phyloP scores from a whole-genome alignment of 2,329 filamentous ascomycete species.

The Colletotrichum tabaci region DNA sequence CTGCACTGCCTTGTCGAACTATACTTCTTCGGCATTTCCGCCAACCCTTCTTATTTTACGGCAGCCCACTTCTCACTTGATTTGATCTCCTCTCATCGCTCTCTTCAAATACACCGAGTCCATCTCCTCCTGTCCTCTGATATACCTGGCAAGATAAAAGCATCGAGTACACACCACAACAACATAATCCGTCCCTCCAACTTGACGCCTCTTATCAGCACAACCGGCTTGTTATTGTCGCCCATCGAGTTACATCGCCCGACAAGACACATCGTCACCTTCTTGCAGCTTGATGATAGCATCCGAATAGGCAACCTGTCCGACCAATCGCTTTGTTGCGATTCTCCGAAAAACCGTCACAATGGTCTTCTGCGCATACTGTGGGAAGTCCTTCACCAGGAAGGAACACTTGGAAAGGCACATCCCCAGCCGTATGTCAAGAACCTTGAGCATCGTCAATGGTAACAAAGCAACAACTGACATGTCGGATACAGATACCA shows the following conservation, averaged over 20 bases:
- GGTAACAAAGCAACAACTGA: constrained; percentile 35
- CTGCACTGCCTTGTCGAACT: constrained; percentile 14
- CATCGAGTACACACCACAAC: background rate
- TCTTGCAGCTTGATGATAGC: constrained; percentile 26
- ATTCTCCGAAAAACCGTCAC: constrained; percentile 29
- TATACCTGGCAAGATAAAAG: background rate
- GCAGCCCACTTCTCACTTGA: constrained; percentile 7
- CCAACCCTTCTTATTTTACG: constrained; percentile 19
- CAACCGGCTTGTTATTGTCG: background rate
- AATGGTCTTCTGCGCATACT: constrained; percentile 68
- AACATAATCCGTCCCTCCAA: background rate
- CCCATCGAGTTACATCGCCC: background rate
- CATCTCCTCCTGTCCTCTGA: background rate
- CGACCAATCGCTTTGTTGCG: constrained; percentile 5
- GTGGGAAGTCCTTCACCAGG: constrained; percentile 68
- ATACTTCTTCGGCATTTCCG: constrained; percentile 9
- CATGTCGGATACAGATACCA: constrained; percentile 59
- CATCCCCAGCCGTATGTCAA: constrained; percentile 64
- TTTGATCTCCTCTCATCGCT: background rate
- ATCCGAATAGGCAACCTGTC: background rate
- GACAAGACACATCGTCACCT: background rate
- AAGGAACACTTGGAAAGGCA: constrained; percentile 72
- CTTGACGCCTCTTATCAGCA: background rate
- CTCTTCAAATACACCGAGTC: background rate
- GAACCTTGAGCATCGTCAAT: background rate